Base-by-base conservation (phyloP, 148 eudicot species). In the Nepenthes gracilis region DNA sequence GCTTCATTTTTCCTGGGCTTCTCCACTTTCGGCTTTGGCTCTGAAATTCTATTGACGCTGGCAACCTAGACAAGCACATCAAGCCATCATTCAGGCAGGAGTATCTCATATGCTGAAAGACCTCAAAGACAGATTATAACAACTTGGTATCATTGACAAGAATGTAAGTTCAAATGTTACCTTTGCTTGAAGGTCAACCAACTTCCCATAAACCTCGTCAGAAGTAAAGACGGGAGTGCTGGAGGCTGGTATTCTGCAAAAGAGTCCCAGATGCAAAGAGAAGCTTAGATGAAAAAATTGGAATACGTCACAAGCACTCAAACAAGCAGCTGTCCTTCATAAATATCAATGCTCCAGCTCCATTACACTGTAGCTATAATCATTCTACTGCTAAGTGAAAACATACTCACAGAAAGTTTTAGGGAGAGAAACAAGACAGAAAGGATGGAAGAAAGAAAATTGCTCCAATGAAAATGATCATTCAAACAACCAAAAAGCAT, bases 1-100 rank as follows among this genome's bases (percentile, higher is more conserved):
- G 81, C 77, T 51, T 82, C 84, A 62, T 75, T 85, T 69, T 80
- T 88, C 36, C 71, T 83, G 6, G 96, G 85, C 82, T 93, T 88
- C 78, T 82, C 88, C 13, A 82, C 78, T 71, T 93, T 93, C 1
- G 98, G 98, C 73, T 78, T 93, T 57, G 98, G 98, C 81, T 86
- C 88, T 47, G 96, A 87, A 53, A 93, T 86, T 74, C 67, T 80
- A 66, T 93, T 79, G 62, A 83, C 75, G 35, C 70, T 76, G 5
- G 78, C 72, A 60, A 88, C 95, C 98, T 93, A 66, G 36, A 59
- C 35, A 60, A 47, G 40, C 8, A 61, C 36, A 7, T 15, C 14
- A n/a, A 54, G 36, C 58, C 12, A 2, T 35, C n/a, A 36, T n/a
- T 8, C 45, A 4, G 6, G 8, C 4, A 40, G 8, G 45, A 40